Conservation (phyloP, 257 asterid genomes). For the Solanum tacnaense region DNA sequence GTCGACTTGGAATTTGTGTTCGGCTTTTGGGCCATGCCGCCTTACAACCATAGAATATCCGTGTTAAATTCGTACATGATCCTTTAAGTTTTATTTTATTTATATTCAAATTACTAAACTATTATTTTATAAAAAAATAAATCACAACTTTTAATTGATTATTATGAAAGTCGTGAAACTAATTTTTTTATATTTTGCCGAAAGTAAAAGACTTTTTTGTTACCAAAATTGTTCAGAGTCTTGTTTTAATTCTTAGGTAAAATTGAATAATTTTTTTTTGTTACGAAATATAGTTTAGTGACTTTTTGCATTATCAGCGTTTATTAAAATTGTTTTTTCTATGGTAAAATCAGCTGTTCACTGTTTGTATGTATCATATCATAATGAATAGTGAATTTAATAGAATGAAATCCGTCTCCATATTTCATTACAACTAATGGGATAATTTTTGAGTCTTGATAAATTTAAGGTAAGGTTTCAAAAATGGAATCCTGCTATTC, state of each 20-base stretch:
- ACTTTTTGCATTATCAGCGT: neutral
- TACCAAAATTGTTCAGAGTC: neutral
- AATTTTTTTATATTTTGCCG: neutral
- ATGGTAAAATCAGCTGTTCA: too few relatives aligned
- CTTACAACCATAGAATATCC: neutral
- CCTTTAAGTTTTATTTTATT: neutral
- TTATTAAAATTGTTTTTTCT: too few relatives aligned
- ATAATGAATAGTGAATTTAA: neutral
- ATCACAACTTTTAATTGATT: neutral
- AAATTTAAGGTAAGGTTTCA: neutral
- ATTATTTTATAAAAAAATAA: neutral
- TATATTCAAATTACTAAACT: neutral
- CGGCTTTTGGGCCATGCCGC: neutral
- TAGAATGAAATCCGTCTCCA: neutral
- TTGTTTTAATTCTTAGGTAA: neutral
- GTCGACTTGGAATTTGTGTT: neutral
- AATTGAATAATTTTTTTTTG: neutral
- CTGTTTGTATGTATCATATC: too few relatives aligned
- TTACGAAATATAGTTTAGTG: neutral
- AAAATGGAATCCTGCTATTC: too few relatives aligned
- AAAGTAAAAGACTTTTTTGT: neutral
- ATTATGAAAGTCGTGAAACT: neutral
- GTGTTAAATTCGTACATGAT: neutral
- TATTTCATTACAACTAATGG: neutral
- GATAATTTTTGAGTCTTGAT: neutral